Percentiles rank a stretch among this genome's conserved stretches.
Conservation (phyloP, 805 yeast genomes). For the Candida montana region DNA sequence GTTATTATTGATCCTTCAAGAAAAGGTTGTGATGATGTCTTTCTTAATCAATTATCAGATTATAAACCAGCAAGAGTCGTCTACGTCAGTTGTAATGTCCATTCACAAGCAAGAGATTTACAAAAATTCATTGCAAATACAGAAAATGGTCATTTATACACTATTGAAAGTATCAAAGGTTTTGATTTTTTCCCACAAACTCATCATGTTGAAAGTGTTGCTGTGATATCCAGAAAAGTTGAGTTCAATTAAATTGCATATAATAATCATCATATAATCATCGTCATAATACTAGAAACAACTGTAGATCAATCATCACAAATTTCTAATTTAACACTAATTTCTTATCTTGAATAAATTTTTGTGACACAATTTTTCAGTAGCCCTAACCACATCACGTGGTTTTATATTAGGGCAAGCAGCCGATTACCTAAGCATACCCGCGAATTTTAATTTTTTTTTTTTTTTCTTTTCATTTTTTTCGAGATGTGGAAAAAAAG, state of each 20-base stretch:
- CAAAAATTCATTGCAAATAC: slow-evolving; percentile 74
- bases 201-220: slow-evolving; percentile 86
- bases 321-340: too few relatives aligned
- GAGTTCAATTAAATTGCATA: slow-evolving; percentile 5
- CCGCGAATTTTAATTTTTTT: too few relatives aligned
- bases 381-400: too few relatives aligned
- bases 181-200: slow-evolving; percentile 97
- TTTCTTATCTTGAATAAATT: too few relatives aligned
- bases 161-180: slow-evolving; percentile 80
- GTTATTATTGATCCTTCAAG: slow-evolving; percentile 96
- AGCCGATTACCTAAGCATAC: too few relatives aligned
- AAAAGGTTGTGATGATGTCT: slow-evolving; percentile 90
- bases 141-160: slow-evolving; percentile 54
- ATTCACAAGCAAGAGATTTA: slow-evolving; percentile 92
- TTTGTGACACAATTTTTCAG: too few relatives aligned
- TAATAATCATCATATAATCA: too few relatives aligned
- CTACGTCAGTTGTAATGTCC: slow-evolving; percentile 96
- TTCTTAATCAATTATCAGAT: slow-evolving; percentile 76
- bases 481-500: slow-evolving; percentile 1
- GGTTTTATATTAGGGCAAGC: too few relatives aligned
- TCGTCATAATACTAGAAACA: too few relatives aligned
- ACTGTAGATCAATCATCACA: too few relatives aligned
- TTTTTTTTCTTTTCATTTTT: too few relatives aligned
- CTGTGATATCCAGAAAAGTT: slow-evolving; percentile 49
- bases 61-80: slow-evolving; percentile 83